These are phyloP conservation scores for Penicillium egyptiacum DNA, from an alignment of 495 filamentous ascomycete species.

Conservation along the genomic window DNA sequence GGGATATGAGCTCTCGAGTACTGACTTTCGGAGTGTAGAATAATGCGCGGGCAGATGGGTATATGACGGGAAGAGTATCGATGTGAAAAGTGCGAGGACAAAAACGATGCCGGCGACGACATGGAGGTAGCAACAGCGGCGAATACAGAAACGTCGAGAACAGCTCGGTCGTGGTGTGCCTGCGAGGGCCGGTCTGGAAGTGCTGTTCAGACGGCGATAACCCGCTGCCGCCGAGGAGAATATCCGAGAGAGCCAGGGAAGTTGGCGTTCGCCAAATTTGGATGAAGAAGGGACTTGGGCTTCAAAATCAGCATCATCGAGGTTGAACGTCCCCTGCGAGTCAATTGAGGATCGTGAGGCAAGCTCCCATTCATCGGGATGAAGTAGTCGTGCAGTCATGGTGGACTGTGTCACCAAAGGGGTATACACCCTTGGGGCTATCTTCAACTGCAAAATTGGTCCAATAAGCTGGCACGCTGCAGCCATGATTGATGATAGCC, in stretches of 20 bases:
- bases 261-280: constrained; percentile 24
- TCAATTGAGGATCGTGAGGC: constrained; percentile 46
- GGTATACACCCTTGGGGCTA: constrained; percentile 3
- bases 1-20: constrained; percentile 33
- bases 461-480: background rate
- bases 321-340: constrained; percentile 48
- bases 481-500: background rate
- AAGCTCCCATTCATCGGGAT: constrained; percentile 50
- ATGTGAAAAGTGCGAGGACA: constrained; percentile 52
- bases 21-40: constrained; percentile 35
- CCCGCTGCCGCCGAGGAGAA: constrained; percentile 31
- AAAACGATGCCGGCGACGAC: constrained; percentile 67
- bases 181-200: constrained; percentile 29
- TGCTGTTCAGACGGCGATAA: constrained; percentile 37
- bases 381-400: constrained; percentile 46
- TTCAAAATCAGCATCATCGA: constrained; percentile 52
- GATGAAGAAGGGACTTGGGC: constrained; percentile 38
- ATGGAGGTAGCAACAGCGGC: constrained; percentile 63
- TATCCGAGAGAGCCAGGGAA: constrained; percentile 31
- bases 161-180: constrained; percentile 29
- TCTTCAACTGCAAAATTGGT: background rate
- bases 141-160: constrained; percentile 48
- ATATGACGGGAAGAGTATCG: constrained; percentile 61
- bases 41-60: constrained; percentile 55
- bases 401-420: constrained; percentile 3